Conservation (phyloP, 1,139 yeast species). For the Yamadazyma taylorii region DNA sequence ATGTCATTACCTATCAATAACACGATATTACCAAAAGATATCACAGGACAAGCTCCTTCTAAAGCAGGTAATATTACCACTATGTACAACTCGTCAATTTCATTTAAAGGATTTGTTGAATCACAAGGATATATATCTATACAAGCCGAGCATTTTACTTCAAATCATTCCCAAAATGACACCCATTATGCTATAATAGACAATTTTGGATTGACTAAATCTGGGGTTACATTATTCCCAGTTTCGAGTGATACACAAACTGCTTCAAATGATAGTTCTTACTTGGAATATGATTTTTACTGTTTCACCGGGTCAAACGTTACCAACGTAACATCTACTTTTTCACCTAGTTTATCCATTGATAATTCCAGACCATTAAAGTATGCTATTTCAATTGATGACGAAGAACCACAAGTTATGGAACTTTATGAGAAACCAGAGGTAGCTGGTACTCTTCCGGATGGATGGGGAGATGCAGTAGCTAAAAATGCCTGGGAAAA, state of each 20-base stretch:
- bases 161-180: slow-evolving; percentile 10
- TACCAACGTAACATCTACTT: slow-evolving; percentile 15
- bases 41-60: background rate
- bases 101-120: slow-evolving; percentile 15
- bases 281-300: slow-evolving; percentile 18
- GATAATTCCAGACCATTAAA: slow-evolving; percentile 17
- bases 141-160: slow-evolving; percentile 16
- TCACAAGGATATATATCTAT: slow-evolving; percentile 16
- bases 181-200: slow-evolving; percentile 12
- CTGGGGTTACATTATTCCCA: slow-evolving; percentile 19
- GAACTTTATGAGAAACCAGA: slow-evolving; percentile 16
- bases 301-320: slow-evolving; percentile 16
- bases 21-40: slow-evolving; percentile 10
- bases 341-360: slow-evolving; percentile 17
- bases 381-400: slow-evolving; percentile 18
- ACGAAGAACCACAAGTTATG: slow-evolving; percentile 15
- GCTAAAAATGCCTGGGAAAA: slow-evolving; percentile 16
- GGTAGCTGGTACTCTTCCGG: slow-evolving; percentile 15
- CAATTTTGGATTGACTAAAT: slow-evolving; percentile 16
- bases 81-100: background rate
- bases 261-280: slow-evolving; percentile 14
- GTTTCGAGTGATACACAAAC: slow-evolving; percentile 15
- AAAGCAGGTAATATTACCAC: background rate
- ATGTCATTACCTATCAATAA: slow-evolving; percentile 16
- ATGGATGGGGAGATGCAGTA: slow-evolving; percentile 18